These are phyloP conservation scores for Lavandula angustifolia DNA, from an alignment of 257 asterid species.

Conservation along the genomic window DNA sequence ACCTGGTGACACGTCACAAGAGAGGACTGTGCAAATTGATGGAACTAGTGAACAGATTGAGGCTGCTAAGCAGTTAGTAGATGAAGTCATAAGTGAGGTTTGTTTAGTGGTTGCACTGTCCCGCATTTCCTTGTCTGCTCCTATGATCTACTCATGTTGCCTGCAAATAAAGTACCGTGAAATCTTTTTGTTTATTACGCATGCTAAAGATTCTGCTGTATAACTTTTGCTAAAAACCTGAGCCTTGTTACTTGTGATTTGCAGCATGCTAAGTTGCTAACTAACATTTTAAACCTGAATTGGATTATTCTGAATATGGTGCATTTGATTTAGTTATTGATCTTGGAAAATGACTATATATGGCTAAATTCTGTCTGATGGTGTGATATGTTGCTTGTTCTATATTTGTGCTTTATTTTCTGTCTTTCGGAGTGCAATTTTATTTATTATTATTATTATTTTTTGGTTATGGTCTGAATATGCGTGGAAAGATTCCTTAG, in stretches of 20 bases:
- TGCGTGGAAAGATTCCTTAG: neutral
- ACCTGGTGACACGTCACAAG: slow-evolving; percentile 85
- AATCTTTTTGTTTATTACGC: neutral
- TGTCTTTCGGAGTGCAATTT: neutral
- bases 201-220: neutral
- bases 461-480: neutral
- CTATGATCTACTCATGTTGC: neutral
- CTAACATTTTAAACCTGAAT: too few species aligned
- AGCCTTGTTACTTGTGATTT: too few species aligned
- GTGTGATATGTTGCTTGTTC: slow-evolving; percentile 4
- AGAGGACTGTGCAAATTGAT: slow-evolving; percentile 89
- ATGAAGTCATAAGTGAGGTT: slow-evolving; percentile 94
- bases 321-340: neutral
- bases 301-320: neutral
- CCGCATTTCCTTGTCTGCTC: slow-evolving; percentile 13
- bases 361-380: neutral
- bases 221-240: neutral
- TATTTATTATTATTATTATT: neutral
- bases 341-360: neutral
- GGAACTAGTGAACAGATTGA: slow-evolving; percentile 89
- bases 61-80: slow-evolving; percentile 72
- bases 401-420: slow-evolving; percentile 3
- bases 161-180: neutral
- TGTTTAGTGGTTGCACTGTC: slow-evolving; percentile 38
- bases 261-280: too few species aligned